phyloP scores from a whole-genome alignment of 2,329 filamentous ascomycete species.

The Colletotrichum brevisporum region DNA sequence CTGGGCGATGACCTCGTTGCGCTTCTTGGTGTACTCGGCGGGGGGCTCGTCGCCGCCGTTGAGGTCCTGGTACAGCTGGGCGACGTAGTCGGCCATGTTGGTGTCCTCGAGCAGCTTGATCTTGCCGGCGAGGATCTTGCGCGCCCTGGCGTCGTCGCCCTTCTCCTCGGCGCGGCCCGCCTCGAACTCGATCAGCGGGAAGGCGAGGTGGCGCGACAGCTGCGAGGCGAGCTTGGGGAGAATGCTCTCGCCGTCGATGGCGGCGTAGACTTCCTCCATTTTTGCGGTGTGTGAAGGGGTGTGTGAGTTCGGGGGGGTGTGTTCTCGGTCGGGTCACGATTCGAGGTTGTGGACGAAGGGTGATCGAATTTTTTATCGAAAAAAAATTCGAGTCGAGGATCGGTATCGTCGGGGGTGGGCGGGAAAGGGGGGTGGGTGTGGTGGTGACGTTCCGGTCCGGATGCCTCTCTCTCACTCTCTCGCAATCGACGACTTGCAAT shows the following conservation, averaged over 20 bases:
- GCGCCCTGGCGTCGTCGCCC: constrained; percentile 69
- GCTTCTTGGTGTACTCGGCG: constrained; percentile 88
- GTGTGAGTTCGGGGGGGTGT: background rate
- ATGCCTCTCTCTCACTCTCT: constrained; percentile 23
- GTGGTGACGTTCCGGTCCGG: background rate
- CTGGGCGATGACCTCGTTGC: constrained; percentile 87
- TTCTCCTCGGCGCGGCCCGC: constrained; percentile 85
- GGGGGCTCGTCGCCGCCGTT: constrained; percentile 84
- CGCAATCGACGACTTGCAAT: constrained; percentile 34
- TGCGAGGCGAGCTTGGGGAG: constrained; percentile 91
- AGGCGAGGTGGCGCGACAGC: constrained; percentile 96
- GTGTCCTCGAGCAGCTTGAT: constrained; percentile 96
- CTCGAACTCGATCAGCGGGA: constrained; percentile 94
- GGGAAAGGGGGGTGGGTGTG: background rate
- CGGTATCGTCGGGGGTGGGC: no score
- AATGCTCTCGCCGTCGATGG: constrained; percentile 62
- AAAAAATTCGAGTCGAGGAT: no score
- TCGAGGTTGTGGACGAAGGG: no score
- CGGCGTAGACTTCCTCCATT: constrained; percentile 43
- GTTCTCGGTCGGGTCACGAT: background rate
- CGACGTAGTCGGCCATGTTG: constrained; percentile 99
- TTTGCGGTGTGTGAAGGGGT: constrained; percentile 25
- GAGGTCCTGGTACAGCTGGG: constrained; percentile 90
- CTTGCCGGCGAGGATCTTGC: constrained; percentile 86
- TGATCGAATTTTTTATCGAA: no score